A percentile compares a stretch with the other conserved stretches of the same genome.
Conservation (phyloP, 1,284 basidiomycete species). For the Trichosporon ovoides region DNA sequence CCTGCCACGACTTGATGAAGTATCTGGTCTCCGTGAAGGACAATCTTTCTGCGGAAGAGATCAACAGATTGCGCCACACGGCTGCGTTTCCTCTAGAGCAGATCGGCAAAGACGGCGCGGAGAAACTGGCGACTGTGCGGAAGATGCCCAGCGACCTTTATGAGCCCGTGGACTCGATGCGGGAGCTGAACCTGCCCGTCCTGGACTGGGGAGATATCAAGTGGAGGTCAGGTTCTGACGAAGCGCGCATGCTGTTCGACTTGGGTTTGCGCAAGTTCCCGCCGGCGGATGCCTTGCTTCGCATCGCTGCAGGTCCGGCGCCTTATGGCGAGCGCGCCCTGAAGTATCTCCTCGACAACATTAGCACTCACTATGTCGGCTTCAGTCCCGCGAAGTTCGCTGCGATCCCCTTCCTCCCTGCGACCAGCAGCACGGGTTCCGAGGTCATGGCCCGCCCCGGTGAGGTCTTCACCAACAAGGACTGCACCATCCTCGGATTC, state of each 20-base stretch:
- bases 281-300: slow-evolving; percentile 61
- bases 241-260: slow-evolving; percentile 78
- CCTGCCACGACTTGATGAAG: slow-evolving; percentile 58
- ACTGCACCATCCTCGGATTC: slow-evolving; percentile 73
- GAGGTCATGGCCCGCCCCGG: slow-evolving; percentile 61
- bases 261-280: slow-evolving; percentile 74
- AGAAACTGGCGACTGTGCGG: slow-evolving; percentile 46
- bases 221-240: slow-evolving; percentile 74
- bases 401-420: slow-evolving; percentile 73
- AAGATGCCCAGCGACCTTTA: slow-evolving; percentile 69
- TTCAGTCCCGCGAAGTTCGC: slow-evolving; percentile 60
- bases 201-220: slow-evolving; percentile 82
- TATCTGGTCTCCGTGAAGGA: slow-evolving; percentile 83
- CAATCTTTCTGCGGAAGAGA: slow-evolving; percentile 63
- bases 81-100: slow-evolving; percentile 71
- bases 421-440: slow-evolving; percentile 54
- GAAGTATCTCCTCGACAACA: slow-evolving; percentile 71
- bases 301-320: slow-evolving; percentile 57
- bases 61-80: slow-evolving; percentile 69
- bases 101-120: slow-evolving; percentile 33
- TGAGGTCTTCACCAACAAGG: slow-evolving; percentile 67
- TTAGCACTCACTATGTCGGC: slow-evolving; percentile 56
- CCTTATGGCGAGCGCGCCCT: slow-evolving; percentile 55
- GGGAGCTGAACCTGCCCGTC: slow-evolving; percentile 69
- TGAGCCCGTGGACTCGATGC: slow-evolving; percentile 72